Base-by-base conservation (phyloP, 2,329 filamentous ascomycete species). In the Neonectria faginata region DNA sequence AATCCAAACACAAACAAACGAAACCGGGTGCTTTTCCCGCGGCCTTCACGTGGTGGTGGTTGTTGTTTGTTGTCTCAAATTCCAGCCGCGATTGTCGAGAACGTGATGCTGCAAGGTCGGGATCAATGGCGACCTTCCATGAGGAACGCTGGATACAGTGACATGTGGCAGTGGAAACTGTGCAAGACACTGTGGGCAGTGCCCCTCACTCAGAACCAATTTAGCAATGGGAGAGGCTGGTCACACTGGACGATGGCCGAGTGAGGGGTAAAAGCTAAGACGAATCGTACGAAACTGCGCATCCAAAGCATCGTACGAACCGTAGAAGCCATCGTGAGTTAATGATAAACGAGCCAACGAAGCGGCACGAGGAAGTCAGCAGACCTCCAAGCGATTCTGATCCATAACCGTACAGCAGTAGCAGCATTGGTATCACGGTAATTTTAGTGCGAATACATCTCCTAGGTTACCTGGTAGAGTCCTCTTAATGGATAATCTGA, bases 211-310 rank as follows among this genome's bases (percentile, higher is more conserved):
- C 10, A 33, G 9, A 18, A 42, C 10, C 10, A 36, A 36, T 11
- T 36, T 36, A 36, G 33, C 33, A 36, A 36, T 9, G 14, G 11
- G 16, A 39, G 36, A 39, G 36, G 36, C 36, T 29, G 47, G 27
- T 29, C 27, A 31, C 8, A 31, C 29, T 29, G 27, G 47, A 31
- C 25, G 25, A 29, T 50, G 27, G 27, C 16, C 10, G 14, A 48
- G 25, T 48, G 47, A 50, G 47, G 47, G 47, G 47, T 50, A 50
- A 29, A 9, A 50, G 8, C 20, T 50, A 16, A 27, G 25, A 39
- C 36, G 36, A 39, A 16, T 39, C 36, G 36, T 16, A 39, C 36
- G 36, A 39, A 25, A 3, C 9, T 29, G 9, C 9, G 5, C 27
- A 8, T 29, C n/a, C 14, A 14, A 36, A 39, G 36, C 36, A 39